Evolutionary conservation across 495 filamentous ascomycete genomes (phyloP).

Genomic region (Talaromyces thailandensis): DNA sequence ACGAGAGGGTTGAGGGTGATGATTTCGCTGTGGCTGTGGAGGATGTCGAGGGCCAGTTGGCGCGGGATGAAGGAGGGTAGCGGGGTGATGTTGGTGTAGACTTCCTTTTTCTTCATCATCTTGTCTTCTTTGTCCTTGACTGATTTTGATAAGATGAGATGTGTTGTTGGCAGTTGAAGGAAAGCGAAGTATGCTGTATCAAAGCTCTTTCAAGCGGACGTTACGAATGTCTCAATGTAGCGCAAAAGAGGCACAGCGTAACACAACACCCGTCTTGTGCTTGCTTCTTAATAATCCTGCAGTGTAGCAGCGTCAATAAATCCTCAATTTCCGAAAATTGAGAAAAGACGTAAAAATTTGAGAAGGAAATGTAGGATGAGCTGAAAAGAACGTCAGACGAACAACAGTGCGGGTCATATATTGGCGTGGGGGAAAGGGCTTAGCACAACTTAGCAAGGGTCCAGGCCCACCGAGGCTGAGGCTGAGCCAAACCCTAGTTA

Average conservation of each 20-base stretch:
- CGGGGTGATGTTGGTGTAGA: constrained; percentile 62
- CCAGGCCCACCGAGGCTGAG: not conserved
- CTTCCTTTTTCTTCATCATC: constrained; percentile 20
- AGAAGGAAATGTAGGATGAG: not conserved
- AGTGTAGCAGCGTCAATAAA: not conserved
- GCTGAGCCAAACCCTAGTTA: not conserved
- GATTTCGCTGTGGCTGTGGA: constrained; percentile 68
- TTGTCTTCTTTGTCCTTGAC: not conserved
- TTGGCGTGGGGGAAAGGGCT: not conserved
- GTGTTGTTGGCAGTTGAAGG: not conserved
- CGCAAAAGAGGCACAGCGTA: not conserved
- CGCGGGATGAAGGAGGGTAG: constrained; percentile 57
- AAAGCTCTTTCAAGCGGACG: not conserved
- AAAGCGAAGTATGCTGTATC: not conserved
- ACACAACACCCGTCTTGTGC: not conserved
- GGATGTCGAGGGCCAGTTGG: constrained; percentile 56
- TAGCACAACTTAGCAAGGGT: too few relatives aligned
- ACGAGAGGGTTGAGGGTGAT: constrained; percentile 79
- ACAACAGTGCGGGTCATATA: not conserved
- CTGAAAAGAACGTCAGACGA: too few relatives aligned
- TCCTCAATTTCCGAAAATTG: not conserved
- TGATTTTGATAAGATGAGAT: not conserved
- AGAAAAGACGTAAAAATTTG: not conserved
- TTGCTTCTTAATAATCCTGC: not conserved
- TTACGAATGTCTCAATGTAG: not conserved